Base-by-base conservation (phyloP, 1,284 basidiomycete species). In the Afroboletus lepidellus region DNA sequence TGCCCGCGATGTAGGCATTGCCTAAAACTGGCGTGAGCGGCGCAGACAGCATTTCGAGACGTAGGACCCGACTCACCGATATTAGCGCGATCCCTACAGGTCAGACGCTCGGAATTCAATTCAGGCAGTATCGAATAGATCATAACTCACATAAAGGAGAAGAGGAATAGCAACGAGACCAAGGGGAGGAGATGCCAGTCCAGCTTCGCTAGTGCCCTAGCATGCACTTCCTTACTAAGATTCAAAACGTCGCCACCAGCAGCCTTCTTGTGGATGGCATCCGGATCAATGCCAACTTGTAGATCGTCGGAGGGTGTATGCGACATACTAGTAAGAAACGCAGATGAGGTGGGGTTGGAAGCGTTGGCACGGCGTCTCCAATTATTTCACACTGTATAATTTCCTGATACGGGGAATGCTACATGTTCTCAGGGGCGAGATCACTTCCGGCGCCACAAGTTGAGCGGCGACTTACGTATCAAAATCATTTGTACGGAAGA, bases 81-180 rank as follows among this genome's bases (percentile, higher is more conserved):
- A 51, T 72, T 72, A 32, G 53, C 38, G 12, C 70, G 71, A 47
- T 72, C 72, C 36, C 70, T 72, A 50, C 13, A 38, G n/a, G n/a
- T n/a, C n/a, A n/a, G 41, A 3, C 21, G 36, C 39, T 27, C 12
- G 18, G 16, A 21, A 9, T 48, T 9, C 33, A 44, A 32, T 41
- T 9, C 2, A 20, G 8, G 5, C 24, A 12, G 8, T 39, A 23
- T n/a, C 12, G 0, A n/a, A 25, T 9, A 27, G 25, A 36, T 3
- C 3, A 1, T 16, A 23, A 65, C 78, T 63, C 54, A 80, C 78
- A 80, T 60, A 63, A 79, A 78, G 2, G 76, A 80, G 45, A 80
- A 72, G 32, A 85, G 71, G 60, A 84, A 85, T 5, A 85, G 68
- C 25, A 83, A 56, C 8, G 77, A 74, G 43, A 79, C 69, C 45